Percentiles rank a stretch among this genome's conserved stretches.
Evolutionary conservation across 257 asterid genomes (phyloP).

Genomic region (Rehmannia glutinosa): DNA sequence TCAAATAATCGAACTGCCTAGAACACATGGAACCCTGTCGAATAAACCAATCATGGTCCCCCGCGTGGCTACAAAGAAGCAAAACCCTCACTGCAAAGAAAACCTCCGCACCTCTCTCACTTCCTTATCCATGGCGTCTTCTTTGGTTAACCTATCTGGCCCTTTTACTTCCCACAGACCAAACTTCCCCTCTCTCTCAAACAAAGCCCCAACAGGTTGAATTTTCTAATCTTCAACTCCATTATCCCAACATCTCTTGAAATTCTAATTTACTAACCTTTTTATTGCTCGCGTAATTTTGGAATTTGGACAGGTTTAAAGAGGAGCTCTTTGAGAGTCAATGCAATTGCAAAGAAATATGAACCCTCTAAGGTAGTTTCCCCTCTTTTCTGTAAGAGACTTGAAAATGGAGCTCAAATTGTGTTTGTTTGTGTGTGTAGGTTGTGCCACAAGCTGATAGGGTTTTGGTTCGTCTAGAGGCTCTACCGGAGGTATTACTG

Average conservation of each 20-base stretch:
- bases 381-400: neutral
- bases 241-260: neutral
- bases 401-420: constrained; percentile 5
- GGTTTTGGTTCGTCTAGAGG: constrained; percentile 72
- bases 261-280: neutral
- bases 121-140: constrained; percentile 79
- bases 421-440: constrained; percentile 25
- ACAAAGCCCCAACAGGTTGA: constrained; percentile 31
- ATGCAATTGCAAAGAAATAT: constrained; percentile 55
- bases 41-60: neutral
- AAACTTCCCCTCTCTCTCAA: constrained; percentile 33
- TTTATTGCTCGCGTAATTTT: neutral
- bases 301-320: constrained; percentile 31
- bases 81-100: neutral
- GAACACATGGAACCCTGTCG: constrained; percentile 1
- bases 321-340: constrained; percentile 47
- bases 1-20: neutral
- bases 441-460: constrained; percentile 90
- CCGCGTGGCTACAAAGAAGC: constrained; percentile 4
- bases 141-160: constrained; percentile 37
- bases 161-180: constrained; percentile 40
- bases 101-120: neutral
- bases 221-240: neutral
- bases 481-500: constrained; percentile 51
- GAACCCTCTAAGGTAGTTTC: constrained; percentile 73